phyloP scores from a whole-genome alignment of 352 stramenopile species.

The Globisporangium alternatum region DNA sequence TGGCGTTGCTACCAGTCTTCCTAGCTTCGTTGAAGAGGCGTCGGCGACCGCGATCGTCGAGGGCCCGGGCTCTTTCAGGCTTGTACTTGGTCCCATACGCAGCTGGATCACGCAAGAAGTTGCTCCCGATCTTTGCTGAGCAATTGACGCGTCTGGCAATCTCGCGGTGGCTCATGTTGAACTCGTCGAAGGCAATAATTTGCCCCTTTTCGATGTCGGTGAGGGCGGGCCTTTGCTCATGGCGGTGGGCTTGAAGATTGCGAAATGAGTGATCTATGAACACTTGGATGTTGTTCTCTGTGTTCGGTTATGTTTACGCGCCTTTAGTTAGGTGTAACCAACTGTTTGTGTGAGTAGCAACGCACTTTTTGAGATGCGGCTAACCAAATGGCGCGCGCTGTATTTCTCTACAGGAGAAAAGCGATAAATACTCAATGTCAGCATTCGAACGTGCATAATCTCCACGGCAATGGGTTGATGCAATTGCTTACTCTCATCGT shows the following conservation, averaged over 20 bases:
- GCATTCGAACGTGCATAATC: not conserved
- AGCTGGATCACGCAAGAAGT: not conserved
- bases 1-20: not conserved
- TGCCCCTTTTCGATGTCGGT: not conserved
- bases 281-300: not conserved
- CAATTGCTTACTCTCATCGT: constrained; percentile 44
- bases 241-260: not conserved
- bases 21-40: not conserved
- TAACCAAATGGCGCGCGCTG: constrained; percentile 11
- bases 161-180: not conserved
- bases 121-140: not conserved
- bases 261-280: not conserved
- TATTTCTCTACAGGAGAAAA: constrained; percentile 40
- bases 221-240: not conserved
- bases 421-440: constrained; percentile 10
- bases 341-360: not conserved
- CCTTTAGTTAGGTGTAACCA: not conserved
- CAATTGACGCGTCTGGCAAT: not conserved
- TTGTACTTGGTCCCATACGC: not conserved
- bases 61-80: not conserved
- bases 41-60: not conserved
- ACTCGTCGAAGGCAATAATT: not conserved
- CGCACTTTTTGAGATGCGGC: not conserved
- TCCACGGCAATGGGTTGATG: not conserved
- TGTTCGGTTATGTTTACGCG: not conserved